Evolutionary conservation across 164 flowering plant species (phyloP), one percentile per base, ranked within the genome.

Genomic region (Platanus orientalis): DNA sequence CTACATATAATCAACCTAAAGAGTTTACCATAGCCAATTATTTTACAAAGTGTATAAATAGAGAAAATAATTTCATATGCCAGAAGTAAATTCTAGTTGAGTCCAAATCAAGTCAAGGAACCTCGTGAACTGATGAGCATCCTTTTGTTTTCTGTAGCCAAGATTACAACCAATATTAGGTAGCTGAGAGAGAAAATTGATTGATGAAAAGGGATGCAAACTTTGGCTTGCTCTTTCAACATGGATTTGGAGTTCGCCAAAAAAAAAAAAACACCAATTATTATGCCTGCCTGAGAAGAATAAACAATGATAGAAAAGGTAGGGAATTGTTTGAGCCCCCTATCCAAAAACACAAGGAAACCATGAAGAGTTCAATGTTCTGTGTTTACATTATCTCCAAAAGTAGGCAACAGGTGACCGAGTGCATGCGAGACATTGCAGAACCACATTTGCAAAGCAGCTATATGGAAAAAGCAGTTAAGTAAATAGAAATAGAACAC

Each of bases 121-220:
- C 99, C 99, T 94, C 99, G 91, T 94, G 66, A 94, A 91, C 68
- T 94, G 97, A 60, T 94, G 99, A 62, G 99, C 99, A 78, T 94
- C 99, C 82, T 94, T 97, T 70, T 94, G 99, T 59, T 85, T 84
- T 57, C 99, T 97, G 77, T 79, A 77, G 48, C 96, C 96, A 72
- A 94, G 91, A 80, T 85, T 94, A 55, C 97, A 93, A 65, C 96
- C 93, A 72, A 94, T 89, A 74, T 80, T 83, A 57, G 96, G 95
- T 63, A 94, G 75, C 42, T 93, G 83, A 52, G 96, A 86, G 21
- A 94, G 85, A 78, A 94, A 91, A 71, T 79, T 89, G 36, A 85
- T 71, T n/a, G 99, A 97, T 48, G 99, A 89, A 75, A 94, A 91
- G 27, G 97, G 83, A 17, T 76, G 77, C n/a, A 21, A 51, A 78